Evolutionary conservation across 306 rosid species (phyloP).

Genomic region (Mimosa bimucronata): DNA sequence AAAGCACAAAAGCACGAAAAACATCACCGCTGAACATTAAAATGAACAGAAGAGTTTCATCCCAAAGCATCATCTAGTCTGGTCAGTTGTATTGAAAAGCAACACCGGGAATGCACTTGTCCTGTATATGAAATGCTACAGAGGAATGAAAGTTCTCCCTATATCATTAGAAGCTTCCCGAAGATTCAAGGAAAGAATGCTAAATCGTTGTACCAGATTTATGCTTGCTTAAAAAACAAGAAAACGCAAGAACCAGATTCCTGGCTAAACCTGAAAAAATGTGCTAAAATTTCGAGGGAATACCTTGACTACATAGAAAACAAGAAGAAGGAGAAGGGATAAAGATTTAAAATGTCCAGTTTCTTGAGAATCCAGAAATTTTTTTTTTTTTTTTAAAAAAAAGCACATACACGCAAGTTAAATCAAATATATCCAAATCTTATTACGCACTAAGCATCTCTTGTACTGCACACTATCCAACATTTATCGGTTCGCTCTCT

Average conservation of each 20-base stretch:
- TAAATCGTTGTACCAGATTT: slow-evolving; percentile 41
- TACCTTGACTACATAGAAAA: slow-evolving; percentile 44
- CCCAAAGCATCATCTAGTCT: slow-evolving; percentile 58
- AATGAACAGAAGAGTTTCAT: slow-evolving; percentile 61
- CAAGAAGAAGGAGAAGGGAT: slow-evolving; percentile 31
- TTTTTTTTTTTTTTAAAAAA: no score
- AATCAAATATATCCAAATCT: slow-evolving; percentile 23
- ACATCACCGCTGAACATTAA: slow-evolving; percentile 48
- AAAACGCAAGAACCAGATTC: slow-evolving; percentile 60
- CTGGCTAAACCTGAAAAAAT: slow-evolving; percentile 24
- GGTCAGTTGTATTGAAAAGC: slow-evolving; percentile 53
- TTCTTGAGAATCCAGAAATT: slow-evolving; percentile 32
- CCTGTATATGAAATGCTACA: slow-evolving; percentile 35
- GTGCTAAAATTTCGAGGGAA: slow-evolving; percentile 34
- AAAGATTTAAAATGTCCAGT: slow-evolving; percentile 25
- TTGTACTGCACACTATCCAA: slow-evolving; percentile 1
- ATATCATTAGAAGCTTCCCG: slow-evolving; percentile 43
- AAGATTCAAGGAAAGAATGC: slow-evolving; percentile 57
- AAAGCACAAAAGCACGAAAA: slow-evolving; percentile 47
- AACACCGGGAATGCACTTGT: slow-evolving; percentile 65
- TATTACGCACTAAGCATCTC: not conserved
- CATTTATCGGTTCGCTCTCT: no score
- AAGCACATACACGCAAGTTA: not conserved
- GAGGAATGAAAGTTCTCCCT: slow-evolving; percentile 38
- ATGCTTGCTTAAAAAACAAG: slow-evolving; percentile 73